Conservation (phyloP, 1,284 basidiomycete species). For the Takashimella tepidaria region DNA sequence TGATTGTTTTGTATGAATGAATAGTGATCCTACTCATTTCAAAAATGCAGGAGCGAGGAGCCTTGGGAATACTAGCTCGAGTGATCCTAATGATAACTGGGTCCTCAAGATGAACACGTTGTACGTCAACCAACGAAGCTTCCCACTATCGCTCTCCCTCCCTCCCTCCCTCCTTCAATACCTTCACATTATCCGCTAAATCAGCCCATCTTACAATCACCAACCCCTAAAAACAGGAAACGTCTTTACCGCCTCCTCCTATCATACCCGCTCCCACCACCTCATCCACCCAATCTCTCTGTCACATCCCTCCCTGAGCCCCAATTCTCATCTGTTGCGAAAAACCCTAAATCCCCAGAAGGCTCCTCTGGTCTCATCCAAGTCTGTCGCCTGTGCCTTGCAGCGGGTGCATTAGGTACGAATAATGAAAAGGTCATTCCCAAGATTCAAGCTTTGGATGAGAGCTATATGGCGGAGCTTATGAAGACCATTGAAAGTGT, state of each 20-base stretch:
- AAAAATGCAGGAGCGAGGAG: constrained; percentile 24
- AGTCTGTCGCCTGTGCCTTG: constrained; percentile 37
- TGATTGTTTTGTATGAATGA: too few species aligned
- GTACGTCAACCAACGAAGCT: constrained; percentile 14
- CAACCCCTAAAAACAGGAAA: too few species aligned
- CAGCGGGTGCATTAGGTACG: constrained; percentile 35
- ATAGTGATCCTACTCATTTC: constrained; percentile 36
- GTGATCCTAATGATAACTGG: constrained; percentile 37
- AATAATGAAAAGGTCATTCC: constrained; percentile 44
- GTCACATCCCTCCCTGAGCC: constrained; percentile 38
- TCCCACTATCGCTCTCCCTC: not conserved
- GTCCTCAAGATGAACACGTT: constrained; percentile 41
- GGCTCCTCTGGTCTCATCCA: constrained; percentile 30
- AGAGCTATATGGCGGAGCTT: constrained; percentile 40
- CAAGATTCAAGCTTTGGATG: constrained; percentile 41
- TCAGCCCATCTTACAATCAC: too few species aligned
- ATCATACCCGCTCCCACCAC: constrained; percentile 36
- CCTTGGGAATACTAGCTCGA: constrained; percentile 9
- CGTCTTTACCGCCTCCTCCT: constrained; percentile 41
- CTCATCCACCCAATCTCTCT: constrained; percentile 32
- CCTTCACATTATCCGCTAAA: not conserved
- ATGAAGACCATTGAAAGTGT: constrained; percentile 46
- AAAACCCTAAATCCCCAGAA: constrained; percentile 28
- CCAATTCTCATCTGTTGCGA: constrained; percentile 36
- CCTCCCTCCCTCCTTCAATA: not conserved